phyloP scores from a whole-genome alignment of 176 grass and related monocot genomes.

The Musa schizocarpa region DNA sequence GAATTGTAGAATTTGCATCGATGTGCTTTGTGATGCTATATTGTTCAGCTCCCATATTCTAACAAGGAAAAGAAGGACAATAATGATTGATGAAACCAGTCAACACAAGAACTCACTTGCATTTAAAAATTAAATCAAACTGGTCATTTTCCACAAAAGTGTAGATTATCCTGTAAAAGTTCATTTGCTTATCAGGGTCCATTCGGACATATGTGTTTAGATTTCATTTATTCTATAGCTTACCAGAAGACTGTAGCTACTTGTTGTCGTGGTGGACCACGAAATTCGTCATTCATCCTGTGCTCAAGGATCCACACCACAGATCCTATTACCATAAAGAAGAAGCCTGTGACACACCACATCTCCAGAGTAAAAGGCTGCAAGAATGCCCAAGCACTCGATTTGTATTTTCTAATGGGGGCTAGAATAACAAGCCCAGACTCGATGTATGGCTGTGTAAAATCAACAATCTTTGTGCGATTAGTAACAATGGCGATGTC shows the following conservation, averaged over 20 bases:
- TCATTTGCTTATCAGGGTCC: neutral
- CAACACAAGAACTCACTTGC: too few relatives aligned
- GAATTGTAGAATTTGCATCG: too few relatives aligned
- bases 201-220: neutral
- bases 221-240: neutral
- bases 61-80: too few relatives aligned
- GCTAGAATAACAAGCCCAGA: slow-evolving; percentile 81
- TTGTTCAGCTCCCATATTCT: too few relatives aligned
- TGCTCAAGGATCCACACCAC: slow-evolving; percentile 96
- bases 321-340: slow-evolving; percentile 67
- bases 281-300: slow-evolving; percentile 89
- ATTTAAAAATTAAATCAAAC: too few relatives aligned
- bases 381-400: slow-evolving; percentile 83
- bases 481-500: slow-evolving; percentile 77
- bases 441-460: slow-evolving; percentile 84
- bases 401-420: slow-evolving; percentile 50
- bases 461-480: slow-evolving; percentile 53
- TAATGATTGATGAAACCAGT: too few relatives aligned
- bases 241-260: slow-evolving; percentile 78
- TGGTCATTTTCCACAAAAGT: too few relatives aligned
- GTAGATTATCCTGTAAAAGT: neutral
- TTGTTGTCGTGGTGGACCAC: slow-evolving; percentile 66
- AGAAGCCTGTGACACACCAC: slow-evolving; percentile 71
- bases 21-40: too few relatives aligned
- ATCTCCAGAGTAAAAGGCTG: slow-evolving; percentile 77